Evolutionary conservation across 352 stramenopile genomes (phyloP).

Genomic region (Blastocystis hominis): DNA sequence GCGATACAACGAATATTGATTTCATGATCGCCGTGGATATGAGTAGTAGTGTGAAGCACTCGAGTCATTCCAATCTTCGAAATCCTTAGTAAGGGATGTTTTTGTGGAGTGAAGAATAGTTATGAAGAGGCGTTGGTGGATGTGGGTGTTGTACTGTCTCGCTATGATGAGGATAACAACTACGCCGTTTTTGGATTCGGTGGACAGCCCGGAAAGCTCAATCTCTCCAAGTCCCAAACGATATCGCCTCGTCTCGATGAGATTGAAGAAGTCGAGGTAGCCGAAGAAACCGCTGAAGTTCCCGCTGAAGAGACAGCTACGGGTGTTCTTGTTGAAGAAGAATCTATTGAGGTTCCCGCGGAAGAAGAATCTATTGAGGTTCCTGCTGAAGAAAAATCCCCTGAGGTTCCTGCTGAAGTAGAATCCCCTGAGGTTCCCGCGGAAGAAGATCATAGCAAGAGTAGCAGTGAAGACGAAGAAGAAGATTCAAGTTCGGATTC

Average conservation of each 20-base stretch:
- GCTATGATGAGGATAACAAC: conserved; percentile 37
- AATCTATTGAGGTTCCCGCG: background rate
- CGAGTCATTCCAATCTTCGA: background rate
- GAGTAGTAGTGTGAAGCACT: conserved; percentile 36
- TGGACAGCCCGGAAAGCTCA: background rate
- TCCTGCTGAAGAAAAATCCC: background rate
- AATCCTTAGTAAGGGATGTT: background rate
- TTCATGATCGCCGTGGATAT: conserved; percentile 47
- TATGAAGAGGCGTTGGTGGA: conserved; percentile 48
- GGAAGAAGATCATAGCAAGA: background rate
- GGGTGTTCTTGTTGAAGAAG: background rate
- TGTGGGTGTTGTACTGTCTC: conserved; percentile 5
- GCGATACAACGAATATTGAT: conserved; percentile 19
- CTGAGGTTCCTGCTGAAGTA: background rate
- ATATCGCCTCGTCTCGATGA: background rate
- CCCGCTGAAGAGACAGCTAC: background rate
- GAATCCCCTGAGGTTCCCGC: background rate
- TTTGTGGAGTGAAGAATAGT: background rate
- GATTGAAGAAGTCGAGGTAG: background rate
- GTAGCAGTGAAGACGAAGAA: background rate
- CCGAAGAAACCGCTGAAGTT: background rate
- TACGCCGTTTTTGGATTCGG: conserved; percentile 46
- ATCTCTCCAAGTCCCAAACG: background rate
- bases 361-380: background rate
- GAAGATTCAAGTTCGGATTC: too few relatives aligned